Base-by-base conservation (phyloP, 2,329 filamentous ascomycete species). In the Paraphaeosphaeria minitans region DNA sequence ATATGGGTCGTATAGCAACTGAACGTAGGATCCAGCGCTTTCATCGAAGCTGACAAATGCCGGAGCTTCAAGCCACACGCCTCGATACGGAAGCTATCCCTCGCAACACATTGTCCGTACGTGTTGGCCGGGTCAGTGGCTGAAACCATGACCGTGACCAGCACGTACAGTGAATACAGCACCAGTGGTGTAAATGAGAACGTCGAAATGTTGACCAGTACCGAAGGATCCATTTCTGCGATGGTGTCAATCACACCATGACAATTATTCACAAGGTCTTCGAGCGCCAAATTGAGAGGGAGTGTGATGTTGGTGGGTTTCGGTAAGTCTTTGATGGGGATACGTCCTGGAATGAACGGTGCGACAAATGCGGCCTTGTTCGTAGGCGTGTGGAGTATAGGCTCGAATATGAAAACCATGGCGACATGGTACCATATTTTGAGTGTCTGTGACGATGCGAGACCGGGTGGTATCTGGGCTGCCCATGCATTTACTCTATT, bases 1-100 rank as follows among this genome's bases (percentile, higher is more conserved):
- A 71, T 55, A n/a, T 66, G 66, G 19, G 66, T 70, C 9, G 69
- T 68, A 19, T 51, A 70, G 39, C 63, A 68, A 58, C 65, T 70
- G 57, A 71, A 47, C 3, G 64, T 69, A 1, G 69, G 67, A 57
- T 71, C 69, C 7, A 68, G 39, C 33, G 24, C 41, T 45, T 57
- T 68, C 39, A 70, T 55, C 8, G 43, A 37, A n/a, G 46, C 45
- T 16, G 63, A 60, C 49, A 69, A 21, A 16, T 41, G 62, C 21
- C 62, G 63, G 49, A 71, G 53, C 29, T 67, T 69, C 19, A 57
- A 14, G 10, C 63, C 59, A 22, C 57, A 71, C 10, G 67, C 53
- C 31, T 70, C 66, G 14, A 71, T 67, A 35, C 59, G 59, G 43
- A 70, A 68, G 19, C 41, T 29, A 4, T 66, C 56, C 9, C 63